Percentiles rank a stretch among this genome's conserved stretches.
Conservation (phyloP, 192 early-diverging fungal genomes). For the Backusella parvicylindrica region DNA sequence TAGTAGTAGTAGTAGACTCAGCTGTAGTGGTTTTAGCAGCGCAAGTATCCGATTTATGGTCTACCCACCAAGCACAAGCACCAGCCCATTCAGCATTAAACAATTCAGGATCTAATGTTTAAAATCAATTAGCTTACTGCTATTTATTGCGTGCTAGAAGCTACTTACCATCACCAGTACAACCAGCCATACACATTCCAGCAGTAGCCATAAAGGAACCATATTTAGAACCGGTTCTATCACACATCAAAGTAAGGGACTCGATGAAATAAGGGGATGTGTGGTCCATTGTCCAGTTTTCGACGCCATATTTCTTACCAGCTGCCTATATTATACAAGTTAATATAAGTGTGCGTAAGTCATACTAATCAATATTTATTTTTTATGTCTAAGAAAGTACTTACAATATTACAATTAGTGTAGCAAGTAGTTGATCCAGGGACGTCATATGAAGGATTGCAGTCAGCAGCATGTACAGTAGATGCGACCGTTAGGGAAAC, state of each 20-base stretch:
- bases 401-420: neutral
- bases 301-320: neutral
- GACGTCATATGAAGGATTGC: conserved; percentile 3
- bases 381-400: neutral
- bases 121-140: neutral
- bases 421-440: neutral
- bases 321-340: neutral
- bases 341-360: too few relatives aligned
- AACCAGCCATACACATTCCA: neutral
- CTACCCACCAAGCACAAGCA: conserved; percentile 8
- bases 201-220: neutral
- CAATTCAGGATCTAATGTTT: neutral
- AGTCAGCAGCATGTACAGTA: neutral
- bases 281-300: neutral
- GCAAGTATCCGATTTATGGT: neutral
- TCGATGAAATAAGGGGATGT: neutral
- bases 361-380: too few relatives aligned
- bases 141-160: too few relatives aligned
- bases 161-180: neutral
- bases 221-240: neutral
- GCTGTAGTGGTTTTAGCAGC: neutral
- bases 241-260: neutral
- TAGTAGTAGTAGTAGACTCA: neutral
- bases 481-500: neutral
- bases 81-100: neutral